Base-by-base conservation (phyloP, 257 asterid species). In the Fraxinus cuspidata region DNA sequence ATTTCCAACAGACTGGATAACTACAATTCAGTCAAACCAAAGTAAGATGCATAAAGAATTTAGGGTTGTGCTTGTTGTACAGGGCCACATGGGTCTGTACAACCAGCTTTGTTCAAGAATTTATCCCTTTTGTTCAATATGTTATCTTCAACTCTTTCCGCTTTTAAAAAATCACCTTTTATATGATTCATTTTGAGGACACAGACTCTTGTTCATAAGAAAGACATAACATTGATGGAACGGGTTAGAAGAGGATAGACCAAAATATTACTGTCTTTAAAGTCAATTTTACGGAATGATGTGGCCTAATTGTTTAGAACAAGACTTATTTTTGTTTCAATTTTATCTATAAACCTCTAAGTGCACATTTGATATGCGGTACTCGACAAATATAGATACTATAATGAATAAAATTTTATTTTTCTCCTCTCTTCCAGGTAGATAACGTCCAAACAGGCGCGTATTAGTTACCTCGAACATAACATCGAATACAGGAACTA, bases 1-100 rank as follows among this genome's bases (percentile, higher is more conserved):
- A 76, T 72, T 66, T 72, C 74, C 42, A 75, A 75, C 63, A 64
- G 71, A 49, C 1, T 37, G 73, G 28, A 35, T 66, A 64, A 47
- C 53, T 25, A 63, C 27, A 21, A 64, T 65, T 23, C 58, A 27
- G 1, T 38, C 34, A n/a, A 2, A 9, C 58, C n/a, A 47, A 47
- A 47, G 8, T 4, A 47, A 47, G 58, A 47, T 4, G 21, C 58
- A 42, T 2, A 65, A 40, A 42, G 65, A 28, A 7, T 32, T 32
- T 32, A 32, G 35, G 35, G 35, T 32, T 32, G 35, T 32, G 5
- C 35, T 32, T 5, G 35, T 32, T 32, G 5, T 4, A 32, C 35
- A 32, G 5, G 6, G 35, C 35, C 35, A 32, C 35, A 32, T 32
- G 5, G 35, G 35, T 6, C 35, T 32, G 35, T 32, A 32, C 35